Evolutionary conservation across 2,329 filamentous ascomycete species (phyloP), one percentile per base, ranked within the genome.

Genomic region (Paraphoma chrysanthemicola): DNA sequence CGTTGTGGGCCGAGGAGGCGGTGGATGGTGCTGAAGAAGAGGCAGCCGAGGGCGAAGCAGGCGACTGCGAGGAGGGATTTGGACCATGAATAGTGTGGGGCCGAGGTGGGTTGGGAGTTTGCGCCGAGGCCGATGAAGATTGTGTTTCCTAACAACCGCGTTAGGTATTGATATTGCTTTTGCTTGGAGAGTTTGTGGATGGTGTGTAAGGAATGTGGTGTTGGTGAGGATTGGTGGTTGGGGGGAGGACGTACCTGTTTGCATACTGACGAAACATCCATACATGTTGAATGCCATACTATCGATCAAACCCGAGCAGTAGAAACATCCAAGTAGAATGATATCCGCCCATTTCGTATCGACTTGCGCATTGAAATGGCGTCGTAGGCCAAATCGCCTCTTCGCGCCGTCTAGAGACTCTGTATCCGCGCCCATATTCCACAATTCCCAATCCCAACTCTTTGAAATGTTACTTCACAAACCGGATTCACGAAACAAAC

Each of bases 51-150:
- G 83, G 83, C 55, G 80, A 83, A 49, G 83, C 74, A 83, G 82
- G 86, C 52, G 82, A 84, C 52, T 78, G 78, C 54, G 11, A 38
- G 43, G 36, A 64, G 43, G 10, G 62, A 58, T 48, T 58, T 58
- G 4, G 53, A 44, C 60, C 60, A 63, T 1, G 56, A 59, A 46
- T 59, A 3, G 83, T 43, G 55, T 30, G 56, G 83, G 55, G 84
- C 74, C 14, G 77, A 77, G 17, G 78, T 69, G 3, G 83, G 85
- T 45, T 86, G 83, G 30, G 75, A 73, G 2, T 85, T 81, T 11
- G 84, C 82, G 53, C 85, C 85, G 18, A 88, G 82, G 16, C 83
- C 85, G 39, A 88, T 79, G 74, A 88, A 87, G 64, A 88, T 83
- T 9, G 86, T 88, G 73, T 88, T 88, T 39, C 86, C 85, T n/a